Percentiles rank a stretch among this genome's conserved stretches.
These are phyloP conservation scores for Perkinsus marinus DNA, from an alignment of 169 alveolate genomes.

Conservation along the genomic window DNA sequence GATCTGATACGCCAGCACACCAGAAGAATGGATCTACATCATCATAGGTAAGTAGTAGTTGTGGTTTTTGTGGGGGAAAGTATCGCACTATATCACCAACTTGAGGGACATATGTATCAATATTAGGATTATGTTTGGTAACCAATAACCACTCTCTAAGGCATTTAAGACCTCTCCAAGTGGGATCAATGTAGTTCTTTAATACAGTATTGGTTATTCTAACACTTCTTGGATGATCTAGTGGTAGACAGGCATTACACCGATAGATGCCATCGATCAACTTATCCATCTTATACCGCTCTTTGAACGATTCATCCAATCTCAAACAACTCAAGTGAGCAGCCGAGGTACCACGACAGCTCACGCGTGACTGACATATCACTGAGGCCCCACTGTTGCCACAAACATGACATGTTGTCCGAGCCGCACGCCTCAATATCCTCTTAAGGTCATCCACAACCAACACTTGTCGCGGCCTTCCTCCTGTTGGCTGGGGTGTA, in stretches of 20 bases:
- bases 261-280: not conserved
- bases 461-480: not conserved
- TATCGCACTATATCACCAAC: not conserved
- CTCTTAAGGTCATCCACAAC: not conserved
- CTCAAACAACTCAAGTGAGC: not conserved
- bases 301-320: not conserved
- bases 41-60: not conserved
- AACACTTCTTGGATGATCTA: not conserved
- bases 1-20: not conserved
- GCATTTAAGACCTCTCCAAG: not conserved
- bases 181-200: not conserved
- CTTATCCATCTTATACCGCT: not conserved
- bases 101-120: not conserved
- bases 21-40: not conserved
- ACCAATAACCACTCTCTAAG: not conserved
- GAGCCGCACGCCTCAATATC: not conserved
- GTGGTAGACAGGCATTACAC: not conserved
- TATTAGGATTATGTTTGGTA: not conserved
- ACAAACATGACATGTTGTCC: not conserved
- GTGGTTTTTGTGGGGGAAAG: not conserved
- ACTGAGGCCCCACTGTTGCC: not conserved
- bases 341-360: not conserved
- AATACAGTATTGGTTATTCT: not conserved
- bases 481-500: not conserved
- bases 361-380: not conserved